Conservation (phyloP, 1,284 basidiomycete species). For the Somion occarium region DNA sequence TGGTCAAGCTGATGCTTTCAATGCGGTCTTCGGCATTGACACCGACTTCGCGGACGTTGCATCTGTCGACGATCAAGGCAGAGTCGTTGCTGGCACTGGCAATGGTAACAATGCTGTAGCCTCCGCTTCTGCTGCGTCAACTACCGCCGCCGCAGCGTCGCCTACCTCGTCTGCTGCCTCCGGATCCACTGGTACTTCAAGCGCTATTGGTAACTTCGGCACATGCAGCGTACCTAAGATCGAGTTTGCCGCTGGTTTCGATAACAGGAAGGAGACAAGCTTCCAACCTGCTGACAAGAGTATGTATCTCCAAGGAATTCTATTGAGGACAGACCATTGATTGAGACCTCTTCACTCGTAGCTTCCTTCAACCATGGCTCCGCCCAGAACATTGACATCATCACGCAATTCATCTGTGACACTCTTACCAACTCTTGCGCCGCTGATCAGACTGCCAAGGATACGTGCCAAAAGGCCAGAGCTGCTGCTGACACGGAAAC, state of each 20-base stretch:
- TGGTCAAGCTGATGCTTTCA: slow-evolving; percentile 55
- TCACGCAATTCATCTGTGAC: slow-evolving; percentile 40
- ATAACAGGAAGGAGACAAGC: slow-evolving; percentile 46
- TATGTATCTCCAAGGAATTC: slow-evolving; percentile 16
- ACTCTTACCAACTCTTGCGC: slow-evolving; percentile 42
- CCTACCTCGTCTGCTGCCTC: slow-evolving; percentile 24
- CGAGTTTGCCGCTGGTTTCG: slow-evolving; percentile 47
- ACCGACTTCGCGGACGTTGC: slow-evolving; percentile 25
- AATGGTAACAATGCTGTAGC: slow-evolving; percentile 9
- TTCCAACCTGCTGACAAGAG: slow-evolving; percentile 45
- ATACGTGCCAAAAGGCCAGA: slow-evolving; percentile 39
- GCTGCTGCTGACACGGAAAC: slow-evolving; percentile 38
- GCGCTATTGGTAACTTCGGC: slow-evolving; percentile 35
- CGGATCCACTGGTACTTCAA: slow-evolving; percentile 7
- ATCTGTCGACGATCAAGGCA: slow-evolving; percentile 25
- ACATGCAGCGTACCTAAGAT: slow-evolving; percentile 46
- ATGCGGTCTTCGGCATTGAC: slow-evolving; percentile 47
- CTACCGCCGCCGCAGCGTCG: slow-evolving; percentile 14
- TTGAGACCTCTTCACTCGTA: slow-evolving; percentile 16
- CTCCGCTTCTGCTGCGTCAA: slow-evolving; percentile 12
- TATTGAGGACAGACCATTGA: neutral
- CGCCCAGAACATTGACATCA: slow-evolving; percentile 47
- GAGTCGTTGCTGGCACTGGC: slow-evolving; percentile 17
- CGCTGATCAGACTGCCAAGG: slow-evolving; percentile 46
- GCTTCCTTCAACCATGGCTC: slow-evolving; percentile 49